phyloP scores from a whole-genome alignment of 192 early-diverging fungal genomes.

The Powellomyces hirtus region DNA sequence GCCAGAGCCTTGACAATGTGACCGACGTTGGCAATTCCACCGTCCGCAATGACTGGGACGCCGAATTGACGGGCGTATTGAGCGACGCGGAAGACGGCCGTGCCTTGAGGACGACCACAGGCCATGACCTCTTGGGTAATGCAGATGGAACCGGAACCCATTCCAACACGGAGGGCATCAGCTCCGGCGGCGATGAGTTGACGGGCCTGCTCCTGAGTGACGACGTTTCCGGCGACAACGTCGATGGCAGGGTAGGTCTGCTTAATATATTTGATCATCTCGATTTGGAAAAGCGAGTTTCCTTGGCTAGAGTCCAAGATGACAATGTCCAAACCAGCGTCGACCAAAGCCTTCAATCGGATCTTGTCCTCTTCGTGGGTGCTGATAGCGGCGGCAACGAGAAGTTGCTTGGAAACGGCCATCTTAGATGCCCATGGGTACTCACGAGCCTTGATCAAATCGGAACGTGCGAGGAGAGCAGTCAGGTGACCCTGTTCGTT shows the following conservation, averaged over 20 bases:
- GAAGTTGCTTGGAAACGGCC: conserved; percentile 79
- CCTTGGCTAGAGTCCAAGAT: conserved; percentile 96
- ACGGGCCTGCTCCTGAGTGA: conserved; percentile 92
- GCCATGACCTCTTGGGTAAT: conserved; percentile 67
- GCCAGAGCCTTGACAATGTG: conserved; percentile 96
- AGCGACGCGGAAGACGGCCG: conserved; percentile 94
- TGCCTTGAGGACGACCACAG: conserved; percentile 96
- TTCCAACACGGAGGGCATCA: conserved; percentile 92
- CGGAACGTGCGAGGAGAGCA: conserved; percentile 88
- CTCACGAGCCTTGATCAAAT: conserved; percentile 95
- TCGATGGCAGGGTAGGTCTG: conserved; percentile 75
- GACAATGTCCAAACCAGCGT: conserved; percentile 95
- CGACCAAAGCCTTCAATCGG: conserved; percentile 79
- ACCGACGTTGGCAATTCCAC: conserved; percentile 94
- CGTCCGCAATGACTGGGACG: conserved; percentile 95
- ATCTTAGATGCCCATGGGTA: conserved; percentile 90
- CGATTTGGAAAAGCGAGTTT: conserved; percentile 90
- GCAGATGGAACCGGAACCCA: conserved; percentile 83
- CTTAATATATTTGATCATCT: conserved; percentile 95
- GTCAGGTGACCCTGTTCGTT: conserved; percentile 79
- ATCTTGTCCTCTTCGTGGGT: conserved; percentile 87
- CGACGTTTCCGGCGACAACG: conserved; percentile 96
- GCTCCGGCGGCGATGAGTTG: conserved; percentile 89
- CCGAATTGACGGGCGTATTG: conserved; percentile 91
- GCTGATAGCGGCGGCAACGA: conserved; percentile 90